Percentiles rank a stretch among this genome's conserved stretches.
phyloP scores from a whole-genome alignment of 129 eudicot species.

The Flaveria trinervia region DNA sequence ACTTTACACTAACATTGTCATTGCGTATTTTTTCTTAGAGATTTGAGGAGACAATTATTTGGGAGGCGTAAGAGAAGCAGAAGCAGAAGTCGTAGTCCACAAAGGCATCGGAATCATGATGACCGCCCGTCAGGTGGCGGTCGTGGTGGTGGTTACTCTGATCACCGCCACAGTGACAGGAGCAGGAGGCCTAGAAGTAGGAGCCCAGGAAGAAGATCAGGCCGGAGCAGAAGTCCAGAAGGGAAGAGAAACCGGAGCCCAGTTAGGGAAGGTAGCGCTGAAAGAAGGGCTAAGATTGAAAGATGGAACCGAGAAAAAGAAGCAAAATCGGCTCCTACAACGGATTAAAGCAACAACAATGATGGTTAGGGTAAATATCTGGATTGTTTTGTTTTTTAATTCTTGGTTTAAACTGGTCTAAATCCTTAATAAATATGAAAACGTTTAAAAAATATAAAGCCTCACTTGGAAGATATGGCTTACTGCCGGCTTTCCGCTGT shows the following conservation, averaged over 20 bases:
- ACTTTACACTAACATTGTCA: neutral
- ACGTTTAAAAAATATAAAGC: neutral
- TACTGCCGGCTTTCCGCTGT: slow-evolving; percentile 87
- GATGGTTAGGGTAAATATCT: slow-evolving; percentile 11
- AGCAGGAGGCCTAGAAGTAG: slow-evolving; percentile 83
- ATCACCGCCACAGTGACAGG: slow-evolving; percentile 55
- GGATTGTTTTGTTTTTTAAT: slow-evolving; percentile 32
- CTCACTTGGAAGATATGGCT: slow-evolving; percentile 55
- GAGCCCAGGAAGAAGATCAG: slow-evolving; percentile 79
- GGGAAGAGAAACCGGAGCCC: slow-evolving; percentile 83
- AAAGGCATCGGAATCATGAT: slow-evolving; percentile 55
- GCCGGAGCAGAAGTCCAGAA: slow-evolving; percentile 94
- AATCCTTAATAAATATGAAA: neutral
- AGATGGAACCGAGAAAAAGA: slow-evolving; percentile 97
- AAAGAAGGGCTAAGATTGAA: slow-evolving; percentile 96
- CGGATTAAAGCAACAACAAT: slow-evolving; percentile 5
- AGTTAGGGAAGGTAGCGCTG: slow-evolving; percentile 83
- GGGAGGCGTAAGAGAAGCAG: slow-evolving; percentile 89
- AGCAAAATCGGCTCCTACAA: slow-evolving; percentile 49
- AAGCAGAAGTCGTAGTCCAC: slow-evolving; percentile 88
- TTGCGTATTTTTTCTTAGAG: slow-evolving; percentile 42
- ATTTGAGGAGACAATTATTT: slow-evolving; percentile 78
- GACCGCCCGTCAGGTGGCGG: slow-evolving; percentile 73
- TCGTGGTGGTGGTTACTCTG: slow-evolving; percentile 60
- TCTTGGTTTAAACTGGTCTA: slow-evolving; percentile 21